A percentile compares a stretch with the other conserved stretches of the same genome.
phyloP scores from a whole-genome alignment of 495 filamentous ascomycete genomes.

The Melanomma pulvis-pyrius region DNA sequence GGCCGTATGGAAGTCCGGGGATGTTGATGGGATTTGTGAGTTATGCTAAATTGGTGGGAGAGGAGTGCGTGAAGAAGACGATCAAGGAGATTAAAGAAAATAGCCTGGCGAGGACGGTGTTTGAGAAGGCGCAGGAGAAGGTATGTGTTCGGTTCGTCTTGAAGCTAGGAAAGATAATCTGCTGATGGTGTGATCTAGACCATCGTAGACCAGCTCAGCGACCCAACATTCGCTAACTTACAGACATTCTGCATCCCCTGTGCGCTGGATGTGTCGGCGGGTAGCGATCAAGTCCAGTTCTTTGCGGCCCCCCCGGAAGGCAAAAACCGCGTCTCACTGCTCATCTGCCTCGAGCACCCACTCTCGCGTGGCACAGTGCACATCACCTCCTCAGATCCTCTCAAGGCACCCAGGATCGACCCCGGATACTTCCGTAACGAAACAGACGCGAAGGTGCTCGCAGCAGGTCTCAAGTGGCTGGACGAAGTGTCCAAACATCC shows the following conservation, averaged over 20 bases:
- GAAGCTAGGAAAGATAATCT: background rate
- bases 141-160: background rate
- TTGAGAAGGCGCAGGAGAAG: constrained; percentile 41
- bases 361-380: constrained; percentile 55
- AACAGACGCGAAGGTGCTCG: constrained; percentile 4
- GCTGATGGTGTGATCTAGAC: background rate
- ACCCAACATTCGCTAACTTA: constrained; percentile 5
- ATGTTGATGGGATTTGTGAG: constrained; percentile 44
- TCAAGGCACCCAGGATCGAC: constrained; percentile 58
- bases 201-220: background rate
- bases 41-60: constrained; percentile 34
- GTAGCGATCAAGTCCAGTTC: constrained; percentile 25
- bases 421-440: constrained; percentile 53
- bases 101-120: constrained; percentile 37
- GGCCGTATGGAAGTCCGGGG: constrained; percentile 40
- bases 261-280: constrained; percentile 26
- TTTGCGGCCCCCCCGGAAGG: constrained; percentile 2
- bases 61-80: constrained; percentile 34
- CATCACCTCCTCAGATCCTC: constrained; percentile 59
- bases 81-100: constrained; percentile 37
- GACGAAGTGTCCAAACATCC: constrained; percentile 35
- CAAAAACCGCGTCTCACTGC: constrained; percentile 41
- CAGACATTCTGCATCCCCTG: constrained; percentile 11
- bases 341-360: constrained; percentile 39
- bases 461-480: constrained; percentile 23